These are phyloP conservation scores for Auricularia auricula-judae DNA, from an alignment of 768 basidiomycete genomes.

Conservation along the genomic window DNA sequence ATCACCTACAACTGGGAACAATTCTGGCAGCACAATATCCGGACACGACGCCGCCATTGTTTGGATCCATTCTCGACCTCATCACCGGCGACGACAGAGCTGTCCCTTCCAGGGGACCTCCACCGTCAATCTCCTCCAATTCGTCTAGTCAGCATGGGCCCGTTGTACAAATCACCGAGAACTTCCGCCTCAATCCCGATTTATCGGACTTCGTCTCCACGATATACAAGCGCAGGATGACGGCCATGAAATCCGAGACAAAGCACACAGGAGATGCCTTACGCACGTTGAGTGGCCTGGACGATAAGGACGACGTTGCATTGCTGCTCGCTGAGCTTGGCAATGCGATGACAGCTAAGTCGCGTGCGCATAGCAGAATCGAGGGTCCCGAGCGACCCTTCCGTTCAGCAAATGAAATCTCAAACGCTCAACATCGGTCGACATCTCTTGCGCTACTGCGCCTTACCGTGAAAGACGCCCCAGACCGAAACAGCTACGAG, in stretches of 20 bases:
- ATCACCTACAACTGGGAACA: slow-evolving; percentile 41
- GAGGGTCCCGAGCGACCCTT: slow-evolving; percentile 8
- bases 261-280: slow-evolving; percentile 28
- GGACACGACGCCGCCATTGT: slow-evolving; percentile 26
- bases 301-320: slow-evolving; percentile 20
- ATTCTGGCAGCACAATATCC: slow-evolving; percentile 39
- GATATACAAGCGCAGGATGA: slow-evolving; percentile 29
- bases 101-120: slow-evolving; percentile 1
- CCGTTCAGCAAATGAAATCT: not conserved
- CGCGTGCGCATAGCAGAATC: slow-evolving; percentile 17
- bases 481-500: slow-evolving; percentile 33
- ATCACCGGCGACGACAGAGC: slow-evolving; percentile 21
- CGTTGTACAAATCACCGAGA: slow-evolving; percentile 39
- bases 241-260: slow-evolving; percentile 37
- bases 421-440: slow-evolving; percentile 19
- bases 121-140: slow-evolving; percentile 11
- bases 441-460: slow-evolving; percentile 36
- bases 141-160: slow-evolving; percentile 23
- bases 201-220: slow-evolving; percentile 43
- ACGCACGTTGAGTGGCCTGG: slow-evolving; percentile 17
- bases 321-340: slow-evolving; percentile 32
- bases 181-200: slow-evolving; percentile 41
- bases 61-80: slow-evolving; percentile 39
- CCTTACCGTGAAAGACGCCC: slow-evolving; percentile 22
- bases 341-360: slow-evolving; percentile 32